Conservation (phyloP, 768 basidiomycete genomes). For the Termitomyces eurrhizus region DNA sequence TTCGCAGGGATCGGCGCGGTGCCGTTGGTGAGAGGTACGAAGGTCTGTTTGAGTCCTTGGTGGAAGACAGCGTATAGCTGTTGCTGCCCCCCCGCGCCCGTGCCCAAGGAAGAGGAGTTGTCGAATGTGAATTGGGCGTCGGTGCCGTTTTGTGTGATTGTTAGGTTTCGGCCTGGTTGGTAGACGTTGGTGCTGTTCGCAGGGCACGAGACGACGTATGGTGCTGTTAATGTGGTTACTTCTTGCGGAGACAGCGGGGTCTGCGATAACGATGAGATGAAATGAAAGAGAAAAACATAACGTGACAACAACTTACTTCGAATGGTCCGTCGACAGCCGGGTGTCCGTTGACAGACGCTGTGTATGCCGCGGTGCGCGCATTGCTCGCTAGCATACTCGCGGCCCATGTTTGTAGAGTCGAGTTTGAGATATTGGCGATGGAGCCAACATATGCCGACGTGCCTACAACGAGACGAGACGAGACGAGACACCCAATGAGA, state of each 20-base stretch:
- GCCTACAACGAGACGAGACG: constrained; percentile 13
- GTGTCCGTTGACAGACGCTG: constrained; percentile 31
- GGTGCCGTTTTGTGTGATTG: constrained; percentile 23
- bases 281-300: no score
- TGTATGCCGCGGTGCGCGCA: constrained; percentile 46
- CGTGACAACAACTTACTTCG: constrained; percentile 27
- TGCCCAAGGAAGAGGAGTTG: constrained; percentile 6
- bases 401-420: constrained; percentile 36
- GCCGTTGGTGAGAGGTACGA: constrained; percentile 11
- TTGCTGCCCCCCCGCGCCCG: neutral
- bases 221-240: constrained; percentile 25
- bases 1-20: constrained; percentile 10
- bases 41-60: constrained; percentile 29
- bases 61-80: constrained; percentile 37
- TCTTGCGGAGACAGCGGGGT: constrained; percentile 14
- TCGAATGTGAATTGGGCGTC: constrained; percentile 21
- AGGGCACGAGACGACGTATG: constrained; percentile 46
- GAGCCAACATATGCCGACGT: constrained; percentile 48
- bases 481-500: no score
- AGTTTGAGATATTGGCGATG: constrained; percentile 32
- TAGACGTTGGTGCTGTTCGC: constrained; percentile 39
- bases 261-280: constrained; percentile 8
- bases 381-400: constrained; percentile 49
- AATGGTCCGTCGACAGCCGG: constrained; percentile 41
- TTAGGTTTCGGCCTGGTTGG: constrained; percentile 39